A percentile compares a stretch with the other conserved stretches of the same genome.
phyloP scores from a whole-genome alignment of 2,329 filamentous ascomycete species.

The Ceratocystis colombiana region DNA sequence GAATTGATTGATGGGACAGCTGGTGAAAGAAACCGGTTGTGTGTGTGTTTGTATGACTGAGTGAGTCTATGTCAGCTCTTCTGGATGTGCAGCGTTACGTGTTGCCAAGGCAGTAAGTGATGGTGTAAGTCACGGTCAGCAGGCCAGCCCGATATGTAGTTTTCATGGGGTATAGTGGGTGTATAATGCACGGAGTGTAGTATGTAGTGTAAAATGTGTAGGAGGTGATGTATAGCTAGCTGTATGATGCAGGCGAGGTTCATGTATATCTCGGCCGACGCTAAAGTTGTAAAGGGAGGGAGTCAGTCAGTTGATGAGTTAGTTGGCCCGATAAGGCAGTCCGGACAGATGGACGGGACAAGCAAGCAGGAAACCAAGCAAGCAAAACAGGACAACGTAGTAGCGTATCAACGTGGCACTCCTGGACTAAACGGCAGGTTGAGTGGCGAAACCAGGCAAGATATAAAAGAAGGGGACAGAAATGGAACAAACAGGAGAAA shows the following conservation, averaged over 20 bases:
- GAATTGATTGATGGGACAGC: no score
- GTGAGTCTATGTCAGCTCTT: background rate
- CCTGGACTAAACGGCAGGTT: background rate
- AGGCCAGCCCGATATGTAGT: background rate
- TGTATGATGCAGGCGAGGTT: background rate
- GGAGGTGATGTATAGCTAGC: background rate
- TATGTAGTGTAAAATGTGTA: background rate
- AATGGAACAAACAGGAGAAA: background rate
- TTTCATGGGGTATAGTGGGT: no score
- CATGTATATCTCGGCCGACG: background rate
- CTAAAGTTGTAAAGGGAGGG: background rate
- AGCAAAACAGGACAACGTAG: background rate
- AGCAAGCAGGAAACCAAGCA: background rate
- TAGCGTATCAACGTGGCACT: background rate
- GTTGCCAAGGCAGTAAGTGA: background rate
- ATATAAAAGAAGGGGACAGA: background rate
- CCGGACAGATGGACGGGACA: background rate
- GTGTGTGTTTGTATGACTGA: conserved; percentile 4
- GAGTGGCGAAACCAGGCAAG: background rate
- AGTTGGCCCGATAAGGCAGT: no score
- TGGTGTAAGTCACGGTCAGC: background rate
- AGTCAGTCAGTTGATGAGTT: no score
- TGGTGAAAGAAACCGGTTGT: background rate
- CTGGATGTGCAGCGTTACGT: background rate
- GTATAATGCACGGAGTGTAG: no score